These are phyloP conservation scores for Hygrophoropsis aurantiaca DNA, from an alignment of 768 basidiomycete genomes.

Conservation along the genomic window DNA sequence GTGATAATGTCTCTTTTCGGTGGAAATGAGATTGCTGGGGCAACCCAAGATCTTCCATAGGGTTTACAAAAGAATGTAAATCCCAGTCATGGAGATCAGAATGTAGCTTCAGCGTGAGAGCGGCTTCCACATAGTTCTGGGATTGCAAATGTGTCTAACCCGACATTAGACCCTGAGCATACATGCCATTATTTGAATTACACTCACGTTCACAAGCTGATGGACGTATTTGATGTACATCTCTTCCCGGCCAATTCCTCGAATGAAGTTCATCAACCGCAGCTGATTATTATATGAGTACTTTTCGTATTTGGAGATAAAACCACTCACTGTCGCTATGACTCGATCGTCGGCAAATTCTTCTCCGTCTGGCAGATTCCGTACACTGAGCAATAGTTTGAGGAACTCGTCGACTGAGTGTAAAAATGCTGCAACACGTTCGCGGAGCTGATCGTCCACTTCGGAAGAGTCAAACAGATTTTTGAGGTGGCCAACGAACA, in stretches of 20 bases:
- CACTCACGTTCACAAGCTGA: slow-evolving; percentile 82
- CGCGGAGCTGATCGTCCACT: slow-evolving; percentile 77
- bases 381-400: slow-evolving; percentile 82
- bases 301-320: background rate
- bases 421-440: slow-evolving; percentile 78
- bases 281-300: slow-evolving; percentile 45
- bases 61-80: slow-evolving; percentile 72
- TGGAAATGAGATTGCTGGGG: slow-evolving; percentile 94
- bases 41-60: slow-evolving; percentile 86
- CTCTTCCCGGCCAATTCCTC: slow-evolving; percentile 87
- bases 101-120: slow-evolving; percentile 89
- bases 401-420: slow-evolving; percentile 92
- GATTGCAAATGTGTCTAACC: slow-evolving; percentile 88
- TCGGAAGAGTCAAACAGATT: slow-evolving; percentile 84
- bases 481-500: slow-evolving; percentile 89
- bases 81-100: slow-evolving; percentile 94
- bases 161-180: too few species aligned
- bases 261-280: slow-evolving; percentile 91
- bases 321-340: slow-evolving; percentile 70
- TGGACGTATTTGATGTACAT: slow-evolving; percentile 97
- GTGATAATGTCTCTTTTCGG: slow-evolving; percentile 88
- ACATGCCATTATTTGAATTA: too few species aligned
- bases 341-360: slow-evolving; percentile 95
- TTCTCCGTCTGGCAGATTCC: slow-evolving; percentile 87
- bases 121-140: slow-evolving; percentile 92